Evolutionary conservation across 176 grass and related monocot species (phyloP).

Genomic region (Oropetium thomaeum): DNA sequence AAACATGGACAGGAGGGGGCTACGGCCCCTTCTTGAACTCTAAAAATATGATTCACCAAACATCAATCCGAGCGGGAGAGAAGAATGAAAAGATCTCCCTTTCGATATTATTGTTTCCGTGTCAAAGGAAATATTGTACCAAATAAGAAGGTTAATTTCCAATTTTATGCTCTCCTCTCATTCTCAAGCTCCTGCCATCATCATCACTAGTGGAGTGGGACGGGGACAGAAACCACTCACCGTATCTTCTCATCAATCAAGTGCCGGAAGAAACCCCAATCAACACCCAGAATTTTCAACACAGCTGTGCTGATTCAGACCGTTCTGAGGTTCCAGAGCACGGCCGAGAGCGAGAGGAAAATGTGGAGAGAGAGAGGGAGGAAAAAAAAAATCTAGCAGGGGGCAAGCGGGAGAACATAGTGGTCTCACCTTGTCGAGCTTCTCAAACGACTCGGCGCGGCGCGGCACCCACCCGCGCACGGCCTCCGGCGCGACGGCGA

Average conservation of each 20-base stretch:
- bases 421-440: slow-evolving; percentile 84
- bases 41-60: neutral
- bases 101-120: neutral
- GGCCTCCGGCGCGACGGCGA: slow-evolving; percentile 78
- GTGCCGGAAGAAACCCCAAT: neutral
- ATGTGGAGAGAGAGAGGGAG: neutral
- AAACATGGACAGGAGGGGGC: too few species aligned
- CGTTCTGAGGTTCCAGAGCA: neutral
- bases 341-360: slow-evolving; percentile 15
- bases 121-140: neutral
- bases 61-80: neutral
- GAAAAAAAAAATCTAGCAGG: neutral
- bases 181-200: neutral
- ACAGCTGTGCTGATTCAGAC: neutral
- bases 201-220: neutral
- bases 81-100: neutral
- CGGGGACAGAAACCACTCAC: neutral
- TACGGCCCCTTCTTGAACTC: too few species aligned
- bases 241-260: neutral
- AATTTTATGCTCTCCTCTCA: neutral
- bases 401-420: neutral
- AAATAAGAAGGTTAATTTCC: slow-evolving; percentile 7
- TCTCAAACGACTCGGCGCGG: slow-evolving; percentile 95
- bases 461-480: slow-evolving; percentile 96
- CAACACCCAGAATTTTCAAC: neutral